phyloP scores from a whole-genome alignment of 1,284 basidiomycete species.

The Ustilago sp. region DNA sequence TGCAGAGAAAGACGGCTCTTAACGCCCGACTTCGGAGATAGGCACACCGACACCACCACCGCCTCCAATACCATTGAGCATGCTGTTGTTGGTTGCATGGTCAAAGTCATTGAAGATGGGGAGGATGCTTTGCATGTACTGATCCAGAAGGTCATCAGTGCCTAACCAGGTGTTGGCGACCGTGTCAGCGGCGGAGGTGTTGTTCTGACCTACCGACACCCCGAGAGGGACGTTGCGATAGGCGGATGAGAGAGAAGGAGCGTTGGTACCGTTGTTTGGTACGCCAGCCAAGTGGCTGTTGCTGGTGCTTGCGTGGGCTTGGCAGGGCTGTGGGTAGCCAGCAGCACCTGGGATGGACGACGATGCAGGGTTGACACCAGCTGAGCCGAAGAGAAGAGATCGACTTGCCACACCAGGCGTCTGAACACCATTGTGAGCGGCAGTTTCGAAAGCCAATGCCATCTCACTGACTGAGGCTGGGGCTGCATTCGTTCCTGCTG shows the following conservation, averaged over 20 bases:
- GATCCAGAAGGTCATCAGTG: slow-evolving; percentile 46
- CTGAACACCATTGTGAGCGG: slow-evolving; percentile 30
- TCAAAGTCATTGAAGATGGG: slow-evolving; percentile 54
- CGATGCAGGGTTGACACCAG: slow-evolving; percentile 8
- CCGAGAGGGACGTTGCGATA: slow-evolving; percentile 15
- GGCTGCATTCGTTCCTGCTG: background rate
- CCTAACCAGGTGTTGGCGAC: slow-evolving; percentile 45
- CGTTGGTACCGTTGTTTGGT: slow-evolving; percentile 15
- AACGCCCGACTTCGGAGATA: slow-evolving; percentile 40
- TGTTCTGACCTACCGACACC: slow-evolving; percentile 5
- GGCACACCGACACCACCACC: slow-evolving; percentile 46
- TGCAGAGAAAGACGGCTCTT: background rate
- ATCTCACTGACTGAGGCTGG: slow-evolving; percentile 40
- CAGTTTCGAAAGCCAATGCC: slow-evolving; percentile 47
- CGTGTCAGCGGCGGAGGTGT: slow-evolving; percentile 22
- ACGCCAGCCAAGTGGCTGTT: slow-evolving; percentile 10
- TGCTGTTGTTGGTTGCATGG: slow-evolving; percentile 43
- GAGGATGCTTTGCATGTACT: slow-evolving; percentile 53
- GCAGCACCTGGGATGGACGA: slow-evolving; percentile 11
- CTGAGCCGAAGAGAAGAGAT: slow-evolving; percentile 13
- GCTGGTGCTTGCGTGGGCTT: slow-evolving; percentile 1
- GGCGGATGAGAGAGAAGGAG: slow-evolving; percentile 23
- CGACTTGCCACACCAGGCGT: slow-evolving; percentile 28
- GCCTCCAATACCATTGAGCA: slow-evolving; percentile 32
- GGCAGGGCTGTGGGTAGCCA: slow-evolving; percentile 11